Percentiles rank a stretch among this genome's conserved stretches.
Conservation (phyloP, 805 yeast species). For the Yarrowia sp. region DNA sequence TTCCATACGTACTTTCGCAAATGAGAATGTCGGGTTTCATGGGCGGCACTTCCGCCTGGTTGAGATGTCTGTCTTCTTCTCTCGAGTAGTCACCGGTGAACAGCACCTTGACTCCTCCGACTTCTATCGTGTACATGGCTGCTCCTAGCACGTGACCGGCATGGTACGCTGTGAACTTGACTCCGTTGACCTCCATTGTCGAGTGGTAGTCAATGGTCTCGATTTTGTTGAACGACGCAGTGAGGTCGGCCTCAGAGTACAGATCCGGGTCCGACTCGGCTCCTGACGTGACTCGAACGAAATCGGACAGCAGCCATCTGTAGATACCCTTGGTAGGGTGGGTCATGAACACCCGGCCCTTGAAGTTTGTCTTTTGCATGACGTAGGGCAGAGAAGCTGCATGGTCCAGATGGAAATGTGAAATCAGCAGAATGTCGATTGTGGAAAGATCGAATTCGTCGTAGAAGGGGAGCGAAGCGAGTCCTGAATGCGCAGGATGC, state of each 20-base stretch:
- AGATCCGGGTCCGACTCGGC: slow-evolving; percentile 54
- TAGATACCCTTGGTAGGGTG: slow-evolving; percentile 98
- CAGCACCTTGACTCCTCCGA: slow-evolving; percentile 85
- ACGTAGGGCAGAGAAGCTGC: slow-evolving; percentile 98
- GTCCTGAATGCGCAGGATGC: slow-evolving; percentile 92
- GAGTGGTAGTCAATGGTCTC: slow-evolving; percentile 97
- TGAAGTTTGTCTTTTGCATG: slow-evolving; percentile 94
- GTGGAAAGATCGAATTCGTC: slow-evolving; percentile 92
- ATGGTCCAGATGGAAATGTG: slow-evolving; percentile 97
- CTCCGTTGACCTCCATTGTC: slow-evolving; percentile 91
- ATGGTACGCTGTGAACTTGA: slow-evolving; percentile 95
- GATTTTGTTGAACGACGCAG: slow-evolving; percentile 83
- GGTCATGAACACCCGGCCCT: slow-evolving; percentile 97
- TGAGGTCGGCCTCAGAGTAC: slow-evolving; percentile 89
- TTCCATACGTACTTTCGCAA: slow-evolving; percentile 96
- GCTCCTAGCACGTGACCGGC: slow-evolving; percentile 99
- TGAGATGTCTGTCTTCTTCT: slow-evolving; percentile 93
- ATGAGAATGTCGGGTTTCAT: slow-evolving; percentile 82
- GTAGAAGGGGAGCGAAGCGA: slow-evolving; percentile 90
- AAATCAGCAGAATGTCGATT: slow-evolving; percentile 83
- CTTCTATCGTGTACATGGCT: slow-evolving; percentile 94
- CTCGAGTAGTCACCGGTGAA: slow-evolving; percentile 98
- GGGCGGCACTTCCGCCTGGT: slow-evolving; percentile 96
- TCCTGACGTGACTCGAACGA: slow-evolving; percentile 80
- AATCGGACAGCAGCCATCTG: slow-evolving; percentile 93